These are phyloP conservation scores for Colletotrichum sp. DNA, from an alignment of 2,329 filamentous ascomycete genomes.

Conservation along the genomic window DNA sequence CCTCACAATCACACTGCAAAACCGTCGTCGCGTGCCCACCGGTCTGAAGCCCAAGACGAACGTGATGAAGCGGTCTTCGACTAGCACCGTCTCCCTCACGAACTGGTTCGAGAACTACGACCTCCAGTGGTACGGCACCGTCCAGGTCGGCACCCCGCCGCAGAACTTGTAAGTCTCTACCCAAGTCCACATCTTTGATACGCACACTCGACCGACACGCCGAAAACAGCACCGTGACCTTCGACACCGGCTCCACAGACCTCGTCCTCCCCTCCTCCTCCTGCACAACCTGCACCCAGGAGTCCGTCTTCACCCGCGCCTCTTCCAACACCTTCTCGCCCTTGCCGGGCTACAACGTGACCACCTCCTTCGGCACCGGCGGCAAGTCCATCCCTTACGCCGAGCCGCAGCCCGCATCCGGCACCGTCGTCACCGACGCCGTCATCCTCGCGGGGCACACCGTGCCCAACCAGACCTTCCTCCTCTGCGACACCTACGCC, in stretches of 20 bases:
- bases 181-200: not conserved
- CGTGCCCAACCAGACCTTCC: slow-evolving; percentile 29
- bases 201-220: not conserved
- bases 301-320: slow-evolving; percentile 28
- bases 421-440: slow-evolving; percentile 31
- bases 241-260: slow-evolving; percentile 34
- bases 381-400: slow-evolving; percentile 30
- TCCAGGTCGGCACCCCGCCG: not conserved
- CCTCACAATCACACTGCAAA: not conserved
- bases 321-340: slow-evolving; percentile 32
- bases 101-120: not conserved
- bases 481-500: slow-evolving; percentile 33
- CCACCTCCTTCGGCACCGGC: slow-evolving; percentile 29
- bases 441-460: slow-evolving; percentile 29
- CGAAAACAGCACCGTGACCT: slow-evolving; percentile 30
- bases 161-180: not conserved
- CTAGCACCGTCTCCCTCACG: not conserved
- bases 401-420: slow-evolving; percentile 25
- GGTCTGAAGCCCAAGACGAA: not conserved
- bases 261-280: slow-evolving; percentile 31
- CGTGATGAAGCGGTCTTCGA: not conserved
- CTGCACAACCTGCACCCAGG: slow-evolving; percentile 30
- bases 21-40: not conserved
- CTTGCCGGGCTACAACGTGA: slow-evolving; percentile 20
- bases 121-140: not conserved